Percentiles rank a stretch among this genome's conserved stretches.
Evolutionary conservation across 306 rosid species (phyloP).

Genomic region (Quercus ilex): DNA sequence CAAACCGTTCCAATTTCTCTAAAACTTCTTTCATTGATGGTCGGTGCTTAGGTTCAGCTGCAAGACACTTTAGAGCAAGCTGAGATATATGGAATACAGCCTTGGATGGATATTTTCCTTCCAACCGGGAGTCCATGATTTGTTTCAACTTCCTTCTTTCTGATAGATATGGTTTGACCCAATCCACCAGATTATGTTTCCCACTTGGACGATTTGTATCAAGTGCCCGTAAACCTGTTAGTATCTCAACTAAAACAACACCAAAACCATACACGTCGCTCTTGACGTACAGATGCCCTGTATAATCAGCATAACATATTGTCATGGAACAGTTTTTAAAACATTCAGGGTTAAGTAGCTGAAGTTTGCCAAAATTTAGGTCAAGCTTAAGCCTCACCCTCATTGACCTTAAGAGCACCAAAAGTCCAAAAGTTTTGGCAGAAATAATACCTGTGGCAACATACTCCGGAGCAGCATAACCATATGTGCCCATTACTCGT

Average conservation of each 20-base stretch:
- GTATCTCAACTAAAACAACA: slow-evolving; percentile 81
- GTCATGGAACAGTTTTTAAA: not conserved
- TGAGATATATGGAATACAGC: slow-evolving; percentile 69
- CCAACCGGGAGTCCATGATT: slow-evolving; percentile 69
- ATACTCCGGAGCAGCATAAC: slow-evolving; percentile 98
- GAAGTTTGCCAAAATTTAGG: not conserved
- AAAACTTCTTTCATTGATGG: slow-evolving; percentile 88
- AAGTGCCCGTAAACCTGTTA: slow-evolving; percentile 69
- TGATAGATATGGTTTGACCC: slow-evolving; percentile 72
- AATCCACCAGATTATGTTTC: slow-evolving; percentile 59
- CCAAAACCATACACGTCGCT: slow-evolving; percentile 96
- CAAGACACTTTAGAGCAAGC: slow-evolving; percentile 72
- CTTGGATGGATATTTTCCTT: slow-evolving; percentile 73
- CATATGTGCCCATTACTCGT: slow-evolving; percentile 93
- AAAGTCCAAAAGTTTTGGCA: not conserved
- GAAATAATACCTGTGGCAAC: slow-evolving; percentile 68
- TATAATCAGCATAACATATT: slow-evolving; percentile 2
- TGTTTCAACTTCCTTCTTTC: slow-evolving; percentile 68
- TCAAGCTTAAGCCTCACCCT: not conserved
- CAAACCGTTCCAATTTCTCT: slow-evolving; percentile 57
- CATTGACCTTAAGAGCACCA: not conserved
- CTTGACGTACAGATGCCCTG: slow-evolving; percentile 90
- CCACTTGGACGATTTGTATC: slow-evolving; percentile 74
- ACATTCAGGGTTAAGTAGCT: not conserved
- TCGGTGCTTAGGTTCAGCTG: slow-evolving; percentile 69